These are phyloP conservation scores for Mucor saturninus DNA, from an alignment of 371 early-diverging fungal genomes.

Conservation along the genomic window DNA sequence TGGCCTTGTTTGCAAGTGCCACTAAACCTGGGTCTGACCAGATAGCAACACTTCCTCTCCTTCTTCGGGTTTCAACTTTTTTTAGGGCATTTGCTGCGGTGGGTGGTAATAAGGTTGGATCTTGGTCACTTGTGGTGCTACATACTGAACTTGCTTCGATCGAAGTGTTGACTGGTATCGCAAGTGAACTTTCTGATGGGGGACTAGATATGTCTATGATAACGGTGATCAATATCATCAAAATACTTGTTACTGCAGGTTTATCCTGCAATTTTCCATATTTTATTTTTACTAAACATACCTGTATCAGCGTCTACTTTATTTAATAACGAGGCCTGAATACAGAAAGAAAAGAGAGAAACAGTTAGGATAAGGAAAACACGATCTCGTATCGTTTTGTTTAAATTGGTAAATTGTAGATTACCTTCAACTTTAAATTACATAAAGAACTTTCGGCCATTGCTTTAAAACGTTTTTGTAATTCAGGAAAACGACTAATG, in stretches of 20 bases:
- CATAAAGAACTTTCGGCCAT: conserved; percentile 33
- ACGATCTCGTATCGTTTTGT: neutral
- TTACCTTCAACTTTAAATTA: conserved; percentile 35
- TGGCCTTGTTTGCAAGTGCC: conserved; percentile 48
- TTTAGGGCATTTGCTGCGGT: conserved; percentile 34
- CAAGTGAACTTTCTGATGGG: neutral
- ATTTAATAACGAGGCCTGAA: conserved; percentile 10
- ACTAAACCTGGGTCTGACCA: conserved; percentile 80
- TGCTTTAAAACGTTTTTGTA: conserved; percentile 32
- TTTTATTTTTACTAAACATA: neutral
- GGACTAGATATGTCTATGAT: neutral
- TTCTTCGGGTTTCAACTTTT: conserved; percentile 45
- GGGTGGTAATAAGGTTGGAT: conserved; percentile 43
- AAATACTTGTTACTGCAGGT: neutral
- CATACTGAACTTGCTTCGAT: conserved; percentile 41
- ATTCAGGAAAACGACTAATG: conserved; percentile 47
- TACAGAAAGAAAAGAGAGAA: neutral
- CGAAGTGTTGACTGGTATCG: neutral
- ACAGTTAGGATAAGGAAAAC: neutral
- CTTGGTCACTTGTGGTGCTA: conserved; percentile 51
- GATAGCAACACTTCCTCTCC: conserved; percentile 82
- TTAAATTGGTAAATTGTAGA: neutral
- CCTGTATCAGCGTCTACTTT: conserved; percentile 8
- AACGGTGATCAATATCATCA: neutral
- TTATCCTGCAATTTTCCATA: neutral